Evolutionary conservation across 495 filamentous ascomycete genomes (phyloP), one percentile per base, ranked within the genome.

Genomic region (Xylaria bambusicola): DNA sequence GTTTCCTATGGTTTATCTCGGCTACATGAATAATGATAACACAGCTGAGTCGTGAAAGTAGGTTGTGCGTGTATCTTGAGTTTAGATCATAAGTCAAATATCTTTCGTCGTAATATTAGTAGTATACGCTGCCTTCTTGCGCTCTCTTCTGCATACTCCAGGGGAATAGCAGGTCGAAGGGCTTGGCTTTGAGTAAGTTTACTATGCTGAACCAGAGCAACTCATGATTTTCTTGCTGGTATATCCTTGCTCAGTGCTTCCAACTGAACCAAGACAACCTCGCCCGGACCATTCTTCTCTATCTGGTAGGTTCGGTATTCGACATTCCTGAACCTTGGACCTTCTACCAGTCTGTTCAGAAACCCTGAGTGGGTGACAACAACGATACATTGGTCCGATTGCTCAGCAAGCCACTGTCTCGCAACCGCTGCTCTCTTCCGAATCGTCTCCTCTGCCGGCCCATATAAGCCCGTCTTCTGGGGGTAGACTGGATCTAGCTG

Each of bases 301-400:
- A 79, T 76, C 2, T 78, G 71, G 58, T 81, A 83, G 33, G 78
- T 67, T 31, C 80, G 66, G 62, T 73, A 82, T 58, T 83, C 80
- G 5, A 77, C 79, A 64, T 83, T 82, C 21, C 54, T 64, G 64
- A 70, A 82, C 44, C 64, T 64, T 13, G 65, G 62, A 20, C 71
- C 68, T 40, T 56, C 52, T 24, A 69, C 63, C 13, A 82, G 62
- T 38, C 75, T 67, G 13, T 72, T 65, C 33, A 82, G 64, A 60
- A 83, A 83, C 0, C 75, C 80, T 4, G 77, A 76, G 66, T 83
- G 80, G 48, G 71, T 71, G 6, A 83, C 80, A 1, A 82, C 80
- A 10, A 78, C 71, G 48, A 83, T 76, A 52, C 80, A 78, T 52
- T 81, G 80, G 60, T 83, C 80, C 0, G 74, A 71, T 10, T 79